These are phyloP conservation scores for Papiliotrema laurentii DNA, from an alignment of 1,284 basidiomycete genomes.

Conservation along the genomic window DNA sequence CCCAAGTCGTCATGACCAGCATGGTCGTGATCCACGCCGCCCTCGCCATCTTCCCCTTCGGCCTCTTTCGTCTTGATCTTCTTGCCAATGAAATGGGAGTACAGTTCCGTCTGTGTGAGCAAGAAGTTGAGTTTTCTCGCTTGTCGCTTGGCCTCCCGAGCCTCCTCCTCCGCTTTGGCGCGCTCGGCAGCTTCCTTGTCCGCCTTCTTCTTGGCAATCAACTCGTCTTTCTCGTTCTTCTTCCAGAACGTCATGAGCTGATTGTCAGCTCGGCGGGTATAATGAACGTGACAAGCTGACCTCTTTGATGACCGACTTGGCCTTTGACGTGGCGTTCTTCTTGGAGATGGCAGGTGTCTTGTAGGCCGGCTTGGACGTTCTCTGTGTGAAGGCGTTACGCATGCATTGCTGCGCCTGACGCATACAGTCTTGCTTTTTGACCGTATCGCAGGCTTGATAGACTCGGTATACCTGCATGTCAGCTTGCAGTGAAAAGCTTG, in stretches of 20 bases:
- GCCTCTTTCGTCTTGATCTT: slow-evolving; percentile 95
- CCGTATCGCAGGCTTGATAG: slow-evolving; percentile 60
- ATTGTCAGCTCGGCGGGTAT: slow-evolving; percentile 4
- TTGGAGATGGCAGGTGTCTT: neutral
- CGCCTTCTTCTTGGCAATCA: slow-evolving; percentile 86
- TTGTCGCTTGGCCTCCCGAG: slow-evolving; percentile 89
- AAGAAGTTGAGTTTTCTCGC: slow-evolving; percentile 97
- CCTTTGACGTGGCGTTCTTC: slow-evolving; percentile 77
- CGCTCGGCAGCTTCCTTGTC: slow-evolving; percentile 89
- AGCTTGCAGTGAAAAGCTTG: neutral
- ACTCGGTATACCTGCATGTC: slow-evolving; percentile 67
- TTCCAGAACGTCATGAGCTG: slow-evolving; percentile 96
- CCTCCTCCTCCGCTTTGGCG: slow-evolving; percentile 91
- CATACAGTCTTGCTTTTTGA: slow-evolving; percentile 54
- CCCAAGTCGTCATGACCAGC: slow-evolving; percentile 60
- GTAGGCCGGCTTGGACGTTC: slow-evolving; percentile 63
- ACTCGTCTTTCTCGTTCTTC: slow-evolving; percentile 90
- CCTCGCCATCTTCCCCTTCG: slow-evolving; percentile 64
- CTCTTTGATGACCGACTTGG: slow-evolving; percentile 44
- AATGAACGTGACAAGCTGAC: slow-evolving; percentile 10
- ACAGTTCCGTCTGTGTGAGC: slow-evolving; percentile 98
- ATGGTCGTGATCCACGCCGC: slow-evolving; percentile 11
- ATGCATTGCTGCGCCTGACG: slow-evolving; percentile 31
- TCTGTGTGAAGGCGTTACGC: slow-evolving; percentile 70
- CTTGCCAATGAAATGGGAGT: slow-evolving; percentile 98